Conservation (phyloP, 164 flowering plant genomes). For the Magnolia sinica region DNA sequence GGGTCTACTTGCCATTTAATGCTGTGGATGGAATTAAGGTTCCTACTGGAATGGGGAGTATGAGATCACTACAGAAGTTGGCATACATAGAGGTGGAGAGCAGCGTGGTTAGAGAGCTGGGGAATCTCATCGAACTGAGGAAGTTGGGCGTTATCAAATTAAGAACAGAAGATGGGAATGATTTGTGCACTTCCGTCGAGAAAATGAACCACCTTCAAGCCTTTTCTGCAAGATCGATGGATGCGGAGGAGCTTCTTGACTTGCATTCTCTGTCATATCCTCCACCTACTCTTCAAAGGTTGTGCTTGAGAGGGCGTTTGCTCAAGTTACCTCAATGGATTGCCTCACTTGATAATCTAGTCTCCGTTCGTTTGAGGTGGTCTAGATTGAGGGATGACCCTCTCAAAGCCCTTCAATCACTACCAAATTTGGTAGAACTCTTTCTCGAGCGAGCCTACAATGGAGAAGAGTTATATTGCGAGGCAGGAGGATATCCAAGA, state of each 20-base stretch:
- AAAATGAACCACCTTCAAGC: slow-evolving; percentile 8
- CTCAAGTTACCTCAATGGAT: not conserved
- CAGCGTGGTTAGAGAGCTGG: slow-evolving; percentile 1
- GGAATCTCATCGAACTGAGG: slow-evolving; percentile 7
- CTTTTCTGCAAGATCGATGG: not conserved
- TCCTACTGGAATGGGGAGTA: not conserved
- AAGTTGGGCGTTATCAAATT: not conserved
- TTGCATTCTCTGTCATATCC: slow-evolving; percentile 1
- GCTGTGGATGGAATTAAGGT: not conserved
- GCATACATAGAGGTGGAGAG: slow-evolving; percentile 4
- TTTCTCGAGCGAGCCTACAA: not conserved
- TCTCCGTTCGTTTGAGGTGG: not conserved
- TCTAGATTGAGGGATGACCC: slow-evolving; percentile 10
- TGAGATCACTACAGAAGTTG: slow-evolving; percentile 12
- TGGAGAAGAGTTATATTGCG: not conserved
- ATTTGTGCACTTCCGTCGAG: slow-evolving; percentile 7
- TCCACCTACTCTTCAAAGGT: slow-evolving; percentile 1
- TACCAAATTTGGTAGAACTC: slow-evolving; percentile 6
- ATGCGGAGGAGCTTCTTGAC: not conserved
- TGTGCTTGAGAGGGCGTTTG: slow-evolving; percentile 3
- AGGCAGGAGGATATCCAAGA: not conserved
- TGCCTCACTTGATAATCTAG: slow-evolving; percentile 3
- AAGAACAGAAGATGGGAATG: slow-evolving; percentile 1
- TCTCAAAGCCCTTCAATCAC: not conserved
- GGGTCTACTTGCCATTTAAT: not conserved